Percentiles rank a stretch among this genome's conserved stretches.
Evolutionary conservation across 768 basidiomycete genomes (phyloP).

Genomic region (Naganishia friedmannii): DNA sequence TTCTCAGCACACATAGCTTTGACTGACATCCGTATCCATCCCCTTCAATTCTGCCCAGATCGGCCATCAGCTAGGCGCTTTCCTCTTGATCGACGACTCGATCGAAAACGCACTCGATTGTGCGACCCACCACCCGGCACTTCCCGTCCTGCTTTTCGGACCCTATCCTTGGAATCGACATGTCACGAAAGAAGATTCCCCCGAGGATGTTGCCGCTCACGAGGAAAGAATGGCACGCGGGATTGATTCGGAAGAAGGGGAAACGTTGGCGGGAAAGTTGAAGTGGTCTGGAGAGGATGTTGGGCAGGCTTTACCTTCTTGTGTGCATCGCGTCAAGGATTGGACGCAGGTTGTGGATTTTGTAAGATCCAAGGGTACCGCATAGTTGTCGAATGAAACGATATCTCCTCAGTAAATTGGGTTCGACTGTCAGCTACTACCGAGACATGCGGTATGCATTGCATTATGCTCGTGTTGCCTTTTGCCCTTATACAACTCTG

Average conservation of each 20-base stretch:
- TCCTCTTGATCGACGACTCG: slow-evolving; percentile 74
- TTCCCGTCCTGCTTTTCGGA: slow-evolving; percentile 69
- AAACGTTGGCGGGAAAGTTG: slow-evolving; percentile 48
- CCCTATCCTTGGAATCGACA: slow-evolving; percentile 71
- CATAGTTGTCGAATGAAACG: background rate
- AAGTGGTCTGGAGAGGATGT: slow-evolving; percentile 59
- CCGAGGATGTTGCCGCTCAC: slow-evolving; percentile 43
- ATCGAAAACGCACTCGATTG: slow-evolving; percentile 71
- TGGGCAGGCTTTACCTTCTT: slow-evolving; percentile 57
- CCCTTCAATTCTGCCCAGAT: slow-evolving; percentile 55
- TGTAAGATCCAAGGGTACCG: slow-evolving; percentile 33
- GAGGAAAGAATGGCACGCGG: slow-evolving; percentile 30
- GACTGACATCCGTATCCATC: too few relatives aligned
- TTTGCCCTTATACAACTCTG: slow-evolving; percentile 18
- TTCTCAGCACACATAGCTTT: too few relatives aligned
- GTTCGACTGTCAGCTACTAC: too few relatives aligned
- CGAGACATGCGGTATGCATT: background rate
- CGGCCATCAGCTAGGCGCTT: slow-evolving; percentile 63
- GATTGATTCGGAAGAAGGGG: slow-evolving; percentile 38
- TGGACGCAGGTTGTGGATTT: slow-evolving; percentile 60
- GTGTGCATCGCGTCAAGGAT: slow-evolving; percentile 60
- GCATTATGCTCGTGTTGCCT: background rate
- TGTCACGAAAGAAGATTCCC: slow-evolving; percentile 47
- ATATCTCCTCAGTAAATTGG: background rate
- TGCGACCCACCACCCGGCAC: slow-evolving; percentile 56